Percentiles rank a stretch among this genome's conserved stretches.
Evolutionary conservation across 2,329 filamentous ascomycete species (phyloP).

Genomic region (Stagonosporopsis tanaceti): DNA sequence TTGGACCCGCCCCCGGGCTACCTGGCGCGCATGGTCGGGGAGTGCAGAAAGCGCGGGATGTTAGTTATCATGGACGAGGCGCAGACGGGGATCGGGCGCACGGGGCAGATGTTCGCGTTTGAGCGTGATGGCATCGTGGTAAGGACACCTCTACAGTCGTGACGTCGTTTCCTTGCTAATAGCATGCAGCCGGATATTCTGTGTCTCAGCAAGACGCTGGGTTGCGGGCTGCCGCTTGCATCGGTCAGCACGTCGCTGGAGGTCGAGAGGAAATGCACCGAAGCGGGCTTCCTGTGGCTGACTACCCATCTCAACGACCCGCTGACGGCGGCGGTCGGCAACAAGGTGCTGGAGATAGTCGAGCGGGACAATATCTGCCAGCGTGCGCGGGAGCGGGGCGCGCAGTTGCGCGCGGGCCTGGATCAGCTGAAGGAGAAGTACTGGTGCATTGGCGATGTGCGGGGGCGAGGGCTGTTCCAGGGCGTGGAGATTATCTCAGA

Average conservation of each 20-base stretch:
- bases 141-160: no score
- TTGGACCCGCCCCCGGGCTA: conserved; percentile 67
- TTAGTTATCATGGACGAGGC: conserved; percentile 50
- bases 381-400: conserved; percentile 24
- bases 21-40: conserved; percentile 61
- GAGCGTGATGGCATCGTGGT: conserved; percentile 46
- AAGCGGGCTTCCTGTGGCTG: conserved; percentile 36
- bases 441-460: conserved; percentile 42
- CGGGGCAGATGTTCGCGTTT: conserved; percentile 62
- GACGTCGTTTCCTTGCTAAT: no score
- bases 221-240: conserved; percentile 38
- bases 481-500: conserved; percentile 42
- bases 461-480: conserved; percentile 40
- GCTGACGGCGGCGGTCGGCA: conserved; percentile 37
- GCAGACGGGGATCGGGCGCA: conserved; percentile 47
- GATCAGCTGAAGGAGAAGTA: conserved; percentile 31
- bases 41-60: conserved; percentile 46
- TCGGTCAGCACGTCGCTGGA: conserved; percentile 35
- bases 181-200: conserved; percentile 44
- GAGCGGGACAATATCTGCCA: conserved; percentile 34
- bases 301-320: conserved; percentile 46
- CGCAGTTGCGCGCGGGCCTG: conserved; percentile 31
- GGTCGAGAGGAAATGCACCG: conserved; percentile 28
- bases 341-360: conserved; percentile 43
- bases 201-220: conserved; percentile 40